Conservation (phyloP, 2,329 filamentous ascomycete species). For the Fusarium fracticaudum region DNA sequence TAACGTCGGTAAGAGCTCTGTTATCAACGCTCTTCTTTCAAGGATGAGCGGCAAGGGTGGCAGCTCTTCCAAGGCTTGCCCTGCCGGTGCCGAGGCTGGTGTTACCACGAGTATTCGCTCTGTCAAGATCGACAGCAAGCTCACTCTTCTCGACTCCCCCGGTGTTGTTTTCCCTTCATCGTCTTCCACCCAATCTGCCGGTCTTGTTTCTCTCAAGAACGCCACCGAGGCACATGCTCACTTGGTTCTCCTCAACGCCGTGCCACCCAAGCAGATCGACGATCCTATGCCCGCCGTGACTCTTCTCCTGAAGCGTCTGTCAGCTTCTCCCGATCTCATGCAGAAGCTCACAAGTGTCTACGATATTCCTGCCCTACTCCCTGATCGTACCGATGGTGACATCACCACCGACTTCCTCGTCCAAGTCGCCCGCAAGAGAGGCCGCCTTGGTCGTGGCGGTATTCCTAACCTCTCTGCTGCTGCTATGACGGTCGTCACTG, state of each 20-base stretch:
- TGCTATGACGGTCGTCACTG: conserved; percentile 92
- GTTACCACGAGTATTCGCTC: conserved; percentile 89
- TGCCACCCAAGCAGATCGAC: conserved; percentile 93
- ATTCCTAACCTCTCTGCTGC: conserved; percentile 89
- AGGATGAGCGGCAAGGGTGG: conserved; percentile 74
- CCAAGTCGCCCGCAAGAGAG: conserved; percentile 93
- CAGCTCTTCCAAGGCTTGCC: conserved; percentile 72
- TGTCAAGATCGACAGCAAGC: conserved; percentile 94
- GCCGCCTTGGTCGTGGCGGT: conserved; percentile 86
- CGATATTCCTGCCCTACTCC: conserved; percentile 81
- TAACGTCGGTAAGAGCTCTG: conserved; percentile 95
- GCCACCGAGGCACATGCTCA: conserved; percentile 80
- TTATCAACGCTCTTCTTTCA: conserved; percentile 91
- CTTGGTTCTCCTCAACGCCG: conserved; percentile 86
- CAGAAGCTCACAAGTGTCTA: conserved; percentile 85
- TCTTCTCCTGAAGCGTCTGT: conserved; percentile 84
- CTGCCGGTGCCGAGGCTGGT: conserved; percentile 89
- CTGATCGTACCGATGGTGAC: conserved; percentile 73
- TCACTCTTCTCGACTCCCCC: conserved; percentile 92
- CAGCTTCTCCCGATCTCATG: conserved; percentile 76
- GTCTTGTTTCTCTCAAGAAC: conserved; percentile 64
- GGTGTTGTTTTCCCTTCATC: conserved; percentile 91
- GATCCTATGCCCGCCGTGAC: conserved; percentile 90
- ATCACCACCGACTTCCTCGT: conserved; percentile 90
- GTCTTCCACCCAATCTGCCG: conserved; percentile 49